Evolutionary conservation across 495 filamentous ascomycete genomes (phyloP).

Genomic region (Darksidea phi): DNA sequence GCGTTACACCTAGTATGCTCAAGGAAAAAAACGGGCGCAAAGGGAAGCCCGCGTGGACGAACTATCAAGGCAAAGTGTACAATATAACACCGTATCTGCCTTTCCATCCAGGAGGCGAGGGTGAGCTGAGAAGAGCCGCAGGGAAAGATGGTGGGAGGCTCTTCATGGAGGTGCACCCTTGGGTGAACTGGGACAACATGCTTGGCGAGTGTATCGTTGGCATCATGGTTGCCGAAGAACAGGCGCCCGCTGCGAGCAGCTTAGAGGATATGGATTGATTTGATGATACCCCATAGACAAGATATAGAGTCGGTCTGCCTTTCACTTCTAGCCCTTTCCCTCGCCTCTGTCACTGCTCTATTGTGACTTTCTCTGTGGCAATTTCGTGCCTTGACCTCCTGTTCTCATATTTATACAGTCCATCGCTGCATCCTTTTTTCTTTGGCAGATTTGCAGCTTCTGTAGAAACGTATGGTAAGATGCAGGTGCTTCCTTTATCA

Average conservation of each 20-base stretch:
- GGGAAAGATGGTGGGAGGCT: constrained; percentile 74
- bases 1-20: constrained; percentile 77
- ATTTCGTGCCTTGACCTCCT: too few relatives aligned
- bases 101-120: constrained; percentile 90
- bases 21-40: constrained; percentile 72
- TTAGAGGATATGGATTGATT: constrained; percentile 44
- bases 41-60: constrained; percentile 84
- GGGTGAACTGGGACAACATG: constrained; percentile 98
- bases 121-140: constrained; percentile 76
- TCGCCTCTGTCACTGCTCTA: too few relatives aligned
- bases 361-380: too few relatives aligned
- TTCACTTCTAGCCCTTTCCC: too few relatives aligned
- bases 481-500: too few relatives aligned
- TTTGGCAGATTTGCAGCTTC: too few relatives aligned
- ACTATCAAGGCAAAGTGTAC: constrained; percentile 82
- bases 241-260: background rate
- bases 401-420: too few relatives aligned
- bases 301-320: too few relatives aligned
- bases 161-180: constrained; percentile 91
- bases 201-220: constrained; percentile 81
- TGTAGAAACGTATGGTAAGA: too few relatives aligned
- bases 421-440: too few relatives aligned
- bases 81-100: constrained; percentile 87
- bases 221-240: constrained; percentile 72
- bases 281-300: background rate